Base-by-base conservation (phyloP, 164 flowering plant genomes). In the Chimonanthus salicifolius region DNA sequence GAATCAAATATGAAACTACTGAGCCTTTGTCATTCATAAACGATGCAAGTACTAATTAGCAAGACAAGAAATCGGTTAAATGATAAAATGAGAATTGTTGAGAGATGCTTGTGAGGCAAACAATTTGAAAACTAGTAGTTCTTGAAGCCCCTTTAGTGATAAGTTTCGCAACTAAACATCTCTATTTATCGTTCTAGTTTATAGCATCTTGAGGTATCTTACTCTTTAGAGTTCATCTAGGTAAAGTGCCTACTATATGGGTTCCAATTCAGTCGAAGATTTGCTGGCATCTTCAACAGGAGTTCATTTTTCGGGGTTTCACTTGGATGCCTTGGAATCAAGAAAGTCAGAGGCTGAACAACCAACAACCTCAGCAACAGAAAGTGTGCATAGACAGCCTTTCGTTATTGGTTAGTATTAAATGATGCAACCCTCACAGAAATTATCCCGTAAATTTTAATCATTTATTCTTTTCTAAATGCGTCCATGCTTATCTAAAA, bases 251-350 rank as follows among this genome's bases (percentile, higher is more conserved):
- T 47, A 16, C 43, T 33, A 8, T 47, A 94, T 95, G 99, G 97
- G 75, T 76, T 85, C 92, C 47, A 86, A 82, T 33, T 85, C 94
- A 74, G 94, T 86, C 43, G 90, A 81, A 54, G 91, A 89, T 71
- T 72, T 91, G 79, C 84, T 92, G 72, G 97, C 89, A 78, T 85
- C 92, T 73, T 89, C 94, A 58, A 85, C 94, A 2, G 90, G 90
- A 49, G 91, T 79, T 68, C 99, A 95, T 83, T 95, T 88, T 83
- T 95, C 99, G 74, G 98, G 99, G 45, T 86, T 92, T 77, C 97
- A 88, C 73, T 76, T 91, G 85, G 75, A 90, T 80, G 87, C 83
- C 58, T 74, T 80, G 74, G 82, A 80, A 60, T 70, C 62, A 64
- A 79, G 82, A 74, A 80, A 75, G 79, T 77, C 81, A 69, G 81